Percentiles rank a stretch among this genome's conserved stretches.
These are phyloP conservation scores for Rhizopus delemar DNA, from an alignment of 371 early-diverging fungal genomes.

Conservation along the genomic window DNA sequence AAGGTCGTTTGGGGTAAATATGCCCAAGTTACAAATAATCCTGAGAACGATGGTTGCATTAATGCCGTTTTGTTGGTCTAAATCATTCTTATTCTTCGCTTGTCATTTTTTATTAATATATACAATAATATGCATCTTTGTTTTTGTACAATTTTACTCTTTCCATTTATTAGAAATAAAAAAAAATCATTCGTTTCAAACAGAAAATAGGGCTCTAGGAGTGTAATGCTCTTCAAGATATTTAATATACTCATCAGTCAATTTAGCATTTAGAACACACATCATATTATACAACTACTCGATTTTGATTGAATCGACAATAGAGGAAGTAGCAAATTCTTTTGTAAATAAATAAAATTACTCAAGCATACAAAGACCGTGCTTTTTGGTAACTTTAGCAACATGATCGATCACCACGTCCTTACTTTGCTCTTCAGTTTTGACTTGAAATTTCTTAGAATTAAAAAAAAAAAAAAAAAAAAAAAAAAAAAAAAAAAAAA, in stretches of 20 bases:
- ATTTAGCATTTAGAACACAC: conserved; percentile 31
- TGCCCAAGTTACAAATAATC: conserved; percentile 97
- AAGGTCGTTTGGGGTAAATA: conserved; percentile 99
- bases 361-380: conserved; percentile 16
- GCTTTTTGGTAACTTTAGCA: conserved; percentile 18
- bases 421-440: conserved; percentile 13
- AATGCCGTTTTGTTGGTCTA: conserved; percentile 93
- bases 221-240: conserved; percentile 32
- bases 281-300: conserved; percentile 35
- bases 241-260: conserved; percentile 40
- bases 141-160: neutral
- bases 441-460: conserved; percentile 1
- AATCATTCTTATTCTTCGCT: conserved; percentile 18
- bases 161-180: no score
- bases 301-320: conserved; percentile 40
- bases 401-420: conserved; percentile 15
- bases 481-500: no score
- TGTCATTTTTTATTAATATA: neutral
- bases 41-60: conserved; percentile 97
- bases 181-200: neutral
- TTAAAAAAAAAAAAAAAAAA: no score
- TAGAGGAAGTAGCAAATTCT: conserved; percentile 36
- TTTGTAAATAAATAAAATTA: conserved; percentile 44
- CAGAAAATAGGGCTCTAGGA: conserved; percentile 14
- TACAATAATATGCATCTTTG: neutral